Base-by-base conservation (phyloP, 2,329 filamentous ascomycete genomes). In the Rutstroemia sp. region DNA sequence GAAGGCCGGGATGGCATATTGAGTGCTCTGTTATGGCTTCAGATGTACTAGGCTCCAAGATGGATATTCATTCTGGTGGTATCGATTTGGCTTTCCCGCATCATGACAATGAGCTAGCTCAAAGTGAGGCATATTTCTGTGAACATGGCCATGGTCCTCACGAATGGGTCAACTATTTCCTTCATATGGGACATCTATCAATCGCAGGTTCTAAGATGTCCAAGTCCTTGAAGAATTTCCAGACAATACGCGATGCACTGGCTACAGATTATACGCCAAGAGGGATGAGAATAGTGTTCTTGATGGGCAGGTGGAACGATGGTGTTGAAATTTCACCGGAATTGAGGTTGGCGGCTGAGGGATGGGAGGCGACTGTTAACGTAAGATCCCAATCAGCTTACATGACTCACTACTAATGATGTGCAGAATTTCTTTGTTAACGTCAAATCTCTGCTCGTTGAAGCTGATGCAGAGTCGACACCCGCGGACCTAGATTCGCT, bases 21-120 rank as follows among this genome's bases (percentile, higher is more conserved):
- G 92, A 96, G 74, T 96, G 92, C 82, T 92, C 87, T 1, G 91
- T 91, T 16, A 96, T 97, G 92, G 91, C 92, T 0, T 92, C 88
- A 2, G 89, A 92, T 61, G 81, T 91, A n/a, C 75, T 97, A 1
- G 92, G 92, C 5, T 78, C 84, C 27, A 80, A 86, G 59, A 91
- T 97, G 77, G 92, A 97, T 70, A 89, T 96, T 54, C 92, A 54
- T 71, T 95, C 89, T 21, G 92, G 53, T 45, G 92, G 92, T 57
- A 87, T 96, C 58, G 92, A 97, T 70, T 78, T 97, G 53, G 86
- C 87, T 0, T 96, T 96, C 71, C 91, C 92, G 0, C 92, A 96
- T 70, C 92, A 92, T 71, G 92, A 94, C 71, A 96, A 96, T 65
- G 92, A 96, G 71, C 74, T 96, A 62, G 91, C 90, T 0, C 91